phyloP scores from a whole-genome alignment of 176 grass and related monocot species.

The Alloteropsis semialata region DNA sequence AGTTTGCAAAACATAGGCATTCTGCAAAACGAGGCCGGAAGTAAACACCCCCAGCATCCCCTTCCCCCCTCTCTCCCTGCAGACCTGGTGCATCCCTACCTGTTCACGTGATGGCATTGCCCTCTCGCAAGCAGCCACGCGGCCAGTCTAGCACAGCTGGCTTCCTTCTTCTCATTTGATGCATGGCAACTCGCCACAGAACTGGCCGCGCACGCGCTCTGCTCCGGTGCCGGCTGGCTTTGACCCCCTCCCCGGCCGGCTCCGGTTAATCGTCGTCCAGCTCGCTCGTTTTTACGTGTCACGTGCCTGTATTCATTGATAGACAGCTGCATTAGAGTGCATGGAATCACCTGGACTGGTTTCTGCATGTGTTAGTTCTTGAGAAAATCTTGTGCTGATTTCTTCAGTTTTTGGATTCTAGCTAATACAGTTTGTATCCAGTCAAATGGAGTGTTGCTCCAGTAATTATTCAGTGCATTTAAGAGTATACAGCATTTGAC shows the following conservation, averaged over 20 bases:
- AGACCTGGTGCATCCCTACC: constrained; percentile 39
- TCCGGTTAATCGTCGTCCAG: background rate
- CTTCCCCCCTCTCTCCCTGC: constrained; percentile 22
- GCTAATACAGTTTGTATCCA: too few species aligned
- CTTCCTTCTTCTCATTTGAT: constrained; percentile 36
- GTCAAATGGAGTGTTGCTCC: too few species aligned
- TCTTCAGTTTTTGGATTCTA: too few species aligned
- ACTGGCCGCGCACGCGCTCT: background rate
- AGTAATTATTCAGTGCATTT: too few species aligned
- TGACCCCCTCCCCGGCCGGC: background rate
- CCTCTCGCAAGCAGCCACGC: background rate
- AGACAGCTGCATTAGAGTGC: too few species aligned
- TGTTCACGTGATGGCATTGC: constrained; percentile 79
- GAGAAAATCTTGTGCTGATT: too few species aligned
- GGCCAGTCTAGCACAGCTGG: background rate
- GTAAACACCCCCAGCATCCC: background rate
- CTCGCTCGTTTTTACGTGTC: background rate
- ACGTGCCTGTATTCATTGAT: background rate
- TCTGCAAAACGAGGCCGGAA: too few species aligned
- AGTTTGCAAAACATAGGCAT: too few species aligned
- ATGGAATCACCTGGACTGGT: too few species aligned
- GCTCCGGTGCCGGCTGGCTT: background rate
- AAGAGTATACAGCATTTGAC: too few species aligned
- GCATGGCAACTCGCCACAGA: constrained; percentile 25
- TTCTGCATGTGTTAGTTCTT: too few species aligned